Percentiles rank a stretch among this genome's conserved stretches.
phyloP scores from a whole-genome alignment of 2,329 filamentous ascomycete species.

The Ascochyta koolunga region DNA sequence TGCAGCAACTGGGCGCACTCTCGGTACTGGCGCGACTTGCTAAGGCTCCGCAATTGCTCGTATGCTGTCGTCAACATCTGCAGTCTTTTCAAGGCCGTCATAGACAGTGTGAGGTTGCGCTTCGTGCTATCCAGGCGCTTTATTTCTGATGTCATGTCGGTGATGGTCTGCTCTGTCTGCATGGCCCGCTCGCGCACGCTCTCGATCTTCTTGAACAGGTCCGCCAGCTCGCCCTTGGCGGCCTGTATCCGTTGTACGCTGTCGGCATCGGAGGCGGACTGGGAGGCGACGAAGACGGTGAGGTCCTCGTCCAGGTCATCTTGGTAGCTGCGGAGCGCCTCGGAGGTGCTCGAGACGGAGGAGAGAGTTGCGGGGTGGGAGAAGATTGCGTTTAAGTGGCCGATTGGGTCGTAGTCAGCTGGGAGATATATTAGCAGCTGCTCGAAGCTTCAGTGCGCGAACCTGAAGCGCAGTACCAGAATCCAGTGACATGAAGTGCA shows the following conservation, averaged over 20 bases:
- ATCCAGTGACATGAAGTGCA: constrained; percentile 48
- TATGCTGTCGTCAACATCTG: constrained; percentile 99
- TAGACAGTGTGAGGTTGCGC: constrained; percentile 92
- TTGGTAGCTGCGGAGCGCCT: constrained; percentile 75
- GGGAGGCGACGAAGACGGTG: constrained; percentile 70
- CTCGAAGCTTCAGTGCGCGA: constrained; percentile 13
- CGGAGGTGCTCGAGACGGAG: constrained; percentile 76
- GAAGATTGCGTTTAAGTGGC: constrained; percentile 93
- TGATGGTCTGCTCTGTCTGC: constrained; percentile 93
- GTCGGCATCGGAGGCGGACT: constrained; percentile 84
- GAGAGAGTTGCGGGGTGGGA: constrained; percentile 84
- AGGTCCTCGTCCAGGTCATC: constrained; percentile 84
- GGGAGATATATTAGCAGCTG: constrained; percentile 31
- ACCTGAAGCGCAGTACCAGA: constrained; percentile 38
- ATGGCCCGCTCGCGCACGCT: constrained; percentile 86
- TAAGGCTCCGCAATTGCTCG: constrained; percentile 85
- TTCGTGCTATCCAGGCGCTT: constrained; percentile 97
- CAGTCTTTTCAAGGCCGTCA: constrained; percentile 95
- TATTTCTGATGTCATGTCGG: constrained; percentile 98
- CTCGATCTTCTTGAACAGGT: constrained; percentile 93
- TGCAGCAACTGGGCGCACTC: constrained; percentile 94
- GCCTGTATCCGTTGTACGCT: constrained; percentile 90
- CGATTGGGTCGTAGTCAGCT: constrained; percentile 90
- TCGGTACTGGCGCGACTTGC: constrained; percentile 86
- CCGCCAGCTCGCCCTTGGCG: constrained; percentile 85